Evolutionary conservation across 2,329 filamentous ascomycete species (phyloP), one percentile per base, ranked within the genome.

Genomic region (Penicillium sp.): DNA sequence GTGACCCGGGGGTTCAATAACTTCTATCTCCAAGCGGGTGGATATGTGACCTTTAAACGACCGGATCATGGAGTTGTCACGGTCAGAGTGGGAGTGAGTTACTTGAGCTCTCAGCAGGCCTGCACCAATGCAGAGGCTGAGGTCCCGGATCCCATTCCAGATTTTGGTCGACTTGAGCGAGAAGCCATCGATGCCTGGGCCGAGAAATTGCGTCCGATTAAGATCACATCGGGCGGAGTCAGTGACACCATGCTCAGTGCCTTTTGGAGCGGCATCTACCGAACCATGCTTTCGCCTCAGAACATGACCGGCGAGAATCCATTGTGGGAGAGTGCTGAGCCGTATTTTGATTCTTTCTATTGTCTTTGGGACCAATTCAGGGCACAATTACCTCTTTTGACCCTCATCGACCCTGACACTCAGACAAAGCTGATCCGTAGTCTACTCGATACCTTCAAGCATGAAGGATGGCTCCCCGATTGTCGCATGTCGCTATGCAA

Each of bases 331-430:
- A 81, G 76, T 36, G 70, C 68, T 2, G 82, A 85, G 60, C 83
- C 82, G 0, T 86, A 86, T 55, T 86, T 82, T 59, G 83, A 86
- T 61, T 84, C 81, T 0, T 85, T 84, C 50, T 88, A 88, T 33
- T 60, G 58, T 39, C 39, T 59, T 0, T 60, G 57, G 57, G 57
- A 60, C 13, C 52, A 53, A 18, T 60, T 60, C 41, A 47, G 57
- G 3, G 45, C 57, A 0, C 57, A 60, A 18, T 53, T 57, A 12
- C 62, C 62, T 1, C 61, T 65, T 3, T 48, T 65, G 9, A 64
- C 59, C 8, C 51, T 65, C 4, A 40, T 65, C 3, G 62, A 65
- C 35, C 61, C 62, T 3, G 42, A 51, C 2, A 48, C 59, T 12
- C 60, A 63, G 28, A 58, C 58, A 1, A 51, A 52, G 7, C 60